phyloP scores from a whole-genome alignment of 169 alveolate species.

The Plasmodium adleri region DNA sequence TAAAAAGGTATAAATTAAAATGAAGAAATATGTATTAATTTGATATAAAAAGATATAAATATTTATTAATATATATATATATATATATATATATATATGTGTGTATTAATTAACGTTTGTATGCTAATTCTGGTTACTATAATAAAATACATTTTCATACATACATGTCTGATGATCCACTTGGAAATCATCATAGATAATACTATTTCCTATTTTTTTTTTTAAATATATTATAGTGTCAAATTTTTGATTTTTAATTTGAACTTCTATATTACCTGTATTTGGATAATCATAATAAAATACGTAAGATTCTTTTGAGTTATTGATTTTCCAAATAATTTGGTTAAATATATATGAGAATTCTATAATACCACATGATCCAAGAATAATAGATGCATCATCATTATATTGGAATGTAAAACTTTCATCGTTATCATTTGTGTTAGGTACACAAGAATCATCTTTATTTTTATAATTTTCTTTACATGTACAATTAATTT shows the following conservation, averaged over 20 bases:
- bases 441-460: constrained; percentile 27
- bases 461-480: constrained; percentile 20
- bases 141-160: constrained; percentile 29
- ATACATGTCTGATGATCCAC: constrained; percentile 18
- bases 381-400: constrained; percentile 14
- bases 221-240: constrained; percentile 24
- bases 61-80: too few species aligned
- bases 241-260: neutral
- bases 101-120: too few species aligned
- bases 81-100: too few species aligned
- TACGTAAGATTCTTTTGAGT: constrained; percentile 26
- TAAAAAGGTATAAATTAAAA: too few species aligned
- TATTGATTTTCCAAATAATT: constrained; percentile 51
- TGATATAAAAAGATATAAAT: too few species aligned
- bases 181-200: constrained; percentile 28
- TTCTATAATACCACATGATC: constrained; percentile 42
- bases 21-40: too few species aligned
- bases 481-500: constrained; percentile 34
- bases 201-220: neutral
- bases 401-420: constrained; percentile 25
- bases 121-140: neutral
- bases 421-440: neutral
- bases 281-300: constrained; percentile 34
- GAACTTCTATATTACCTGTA: constrained; percentile 11
- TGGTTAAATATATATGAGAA: constrained; percentile 17